These are phyloP conservation scores for Cladosporium sp. DNA, from an alignment of 2,329 filamentous ascomycete genomes.

Conservation along the genomic window DNA sequence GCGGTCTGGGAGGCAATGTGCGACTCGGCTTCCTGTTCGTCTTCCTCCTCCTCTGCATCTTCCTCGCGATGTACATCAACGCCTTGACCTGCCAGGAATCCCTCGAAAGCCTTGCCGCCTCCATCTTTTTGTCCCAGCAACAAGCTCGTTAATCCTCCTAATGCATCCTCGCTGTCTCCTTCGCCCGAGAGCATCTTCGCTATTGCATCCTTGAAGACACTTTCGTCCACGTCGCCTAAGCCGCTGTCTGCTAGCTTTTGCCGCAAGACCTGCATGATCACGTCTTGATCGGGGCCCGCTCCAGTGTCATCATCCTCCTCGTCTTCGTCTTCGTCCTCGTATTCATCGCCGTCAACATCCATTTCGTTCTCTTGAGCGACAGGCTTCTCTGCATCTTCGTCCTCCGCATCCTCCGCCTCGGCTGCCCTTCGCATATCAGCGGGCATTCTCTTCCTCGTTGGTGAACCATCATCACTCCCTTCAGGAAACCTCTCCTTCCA, in stretches of 20 bases:
- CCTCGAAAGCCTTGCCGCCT: slow-evolving; percentile 12
- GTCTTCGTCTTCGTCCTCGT: neutral
- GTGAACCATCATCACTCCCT: slow-evolving; percentile 27
- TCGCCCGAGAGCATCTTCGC: slow-evolving; percentile 48
- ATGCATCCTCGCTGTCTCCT: slow-evolving; percentile 45
- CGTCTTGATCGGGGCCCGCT: slow-evolving; percentile 41
- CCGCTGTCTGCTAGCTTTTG: slow-evolving; percentile 36
- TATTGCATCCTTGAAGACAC: slow-evolving; percentile 46
- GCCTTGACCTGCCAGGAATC: slow-evolving; percentile 13
- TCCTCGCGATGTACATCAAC: slow-evolving; percentile 7
- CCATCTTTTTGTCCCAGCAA: slow-evolving; percentile 39
- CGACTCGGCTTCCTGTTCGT: neutral
- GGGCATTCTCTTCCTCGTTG: slow-evolving; percentile 29
- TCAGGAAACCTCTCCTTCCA: slow-evolving; percentile 46
- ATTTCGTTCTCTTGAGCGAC: slow-evolving; percentile 22
- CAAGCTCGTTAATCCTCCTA: slow-evolving; percentile 46
- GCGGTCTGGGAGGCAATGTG: neutral
- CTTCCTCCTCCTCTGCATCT: neutral
- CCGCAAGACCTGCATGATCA: slow-evolving; percentile 39
- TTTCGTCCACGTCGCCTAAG: slow-evolving; percentile 45
- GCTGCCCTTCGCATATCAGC: slow-evolving; percentile 36
- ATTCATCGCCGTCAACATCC: slow-evolving; percentile 21
- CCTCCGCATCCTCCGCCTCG: slow-evolving; percentile 25
- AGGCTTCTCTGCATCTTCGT: slow-evolving; percentile 14
- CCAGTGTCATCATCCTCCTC: slow-evolving; percentile 20